Conservation (phyloP, 2,329 filamentous ascomycete species). For the Aspergillus brasiliensis region DNA sequence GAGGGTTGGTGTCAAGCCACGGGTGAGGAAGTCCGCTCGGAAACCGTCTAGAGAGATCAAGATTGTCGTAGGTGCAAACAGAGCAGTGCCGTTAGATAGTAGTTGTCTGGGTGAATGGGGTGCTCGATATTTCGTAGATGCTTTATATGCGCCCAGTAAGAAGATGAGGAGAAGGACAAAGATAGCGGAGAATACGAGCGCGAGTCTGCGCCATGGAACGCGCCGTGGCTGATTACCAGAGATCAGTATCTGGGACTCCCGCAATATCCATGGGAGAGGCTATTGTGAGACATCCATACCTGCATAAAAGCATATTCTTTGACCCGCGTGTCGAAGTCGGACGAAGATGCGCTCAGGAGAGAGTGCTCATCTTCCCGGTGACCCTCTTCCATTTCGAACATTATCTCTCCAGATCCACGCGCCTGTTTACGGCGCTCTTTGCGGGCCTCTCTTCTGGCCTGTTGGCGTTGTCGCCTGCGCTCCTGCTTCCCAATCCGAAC, state of each 20-base stretch:
- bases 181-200: constrained; percentile 49
- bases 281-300: constrained; percentile 19
- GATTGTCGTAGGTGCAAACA: constrained; percentile 89
- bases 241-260: constrained; percentile 1
- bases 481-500: constrained; percentile 54
- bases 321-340: constrained; percentile 51
- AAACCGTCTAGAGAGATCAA: constrained; percentile 95
- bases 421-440: constrained; percentile 55
- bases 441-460: constrained; percentile 41
- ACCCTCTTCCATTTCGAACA: constrained; percentile 91
- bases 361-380: constrained; percentile 44
- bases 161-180: constrained; percentile 57
- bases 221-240: constrained; percentile 20
- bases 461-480: constrained; percentile 54
- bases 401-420: constrained; percentile 72
- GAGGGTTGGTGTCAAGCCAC: constrained; percentile 79
- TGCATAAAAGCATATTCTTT: constrained; percentile 33
- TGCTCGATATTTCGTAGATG: constrained; percentile 46
- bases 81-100: constrained; percentile 77
- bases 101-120: constrained; percentile 27
- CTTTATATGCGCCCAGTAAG: constrained; percentile 58
- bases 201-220: constrained; percentile 35
- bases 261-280: not conserved
- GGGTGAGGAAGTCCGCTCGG: constrained; percentile 85
- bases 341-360: constrained; percentile 34